Evolutionary conservation across 1,284 basidiomycete species (phyloP), one percentile per base, ranked within the genome.

Genomic region (Leccinum fuscescens): DNA sequence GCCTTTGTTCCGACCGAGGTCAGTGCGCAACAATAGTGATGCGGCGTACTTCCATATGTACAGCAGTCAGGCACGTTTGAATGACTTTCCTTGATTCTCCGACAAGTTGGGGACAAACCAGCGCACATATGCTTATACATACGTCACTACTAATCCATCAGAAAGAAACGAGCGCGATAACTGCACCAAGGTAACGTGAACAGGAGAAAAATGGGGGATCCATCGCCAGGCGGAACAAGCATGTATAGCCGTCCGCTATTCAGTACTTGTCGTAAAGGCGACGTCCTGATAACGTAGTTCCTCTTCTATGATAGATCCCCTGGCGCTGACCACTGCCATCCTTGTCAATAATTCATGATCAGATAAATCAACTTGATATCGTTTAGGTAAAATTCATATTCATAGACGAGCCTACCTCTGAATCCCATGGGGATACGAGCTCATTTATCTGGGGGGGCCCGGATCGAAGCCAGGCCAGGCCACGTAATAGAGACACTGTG

Each of bases 241-340:
- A n/a, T 14, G 15, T 29, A 22, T 33, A 15, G 1, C 20, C 20
- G 37, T 12, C 4, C 46, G 22, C n/a, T 49, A 33, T 54, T 27
- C n/a, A 6, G 1, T 11, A 0, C 7, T 50, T 9, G 49, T 29
- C 20, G 20, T 42, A 31, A 59, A 37, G 14, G 3, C 22, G 17
- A 4, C 7, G 27, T 24, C 17, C 27, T 64, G 33, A 56, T 61
- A 42, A 27, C n/a, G 9, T 15, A 42, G 14, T 37, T 51, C 6
- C 24, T 5, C 17, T 17, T 11, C 39, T 29, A 9, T 35, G 9
- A 24, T 31, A 53, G 33, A 48, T 51, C 31, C 52, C 39, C 68
- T 35, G 35, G 29, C 29, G 29, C 35, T 50, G 27, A 60, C 42
- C n/a, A 60, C 14, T 22, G 58, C 31, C 20, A 69, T 49, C 37